These are phyloP conservation scores for Aspergillus candidus DNA, from an alignment of 2,329 filamentous ascomycete species.

Conservation along the genomic window DNA sequence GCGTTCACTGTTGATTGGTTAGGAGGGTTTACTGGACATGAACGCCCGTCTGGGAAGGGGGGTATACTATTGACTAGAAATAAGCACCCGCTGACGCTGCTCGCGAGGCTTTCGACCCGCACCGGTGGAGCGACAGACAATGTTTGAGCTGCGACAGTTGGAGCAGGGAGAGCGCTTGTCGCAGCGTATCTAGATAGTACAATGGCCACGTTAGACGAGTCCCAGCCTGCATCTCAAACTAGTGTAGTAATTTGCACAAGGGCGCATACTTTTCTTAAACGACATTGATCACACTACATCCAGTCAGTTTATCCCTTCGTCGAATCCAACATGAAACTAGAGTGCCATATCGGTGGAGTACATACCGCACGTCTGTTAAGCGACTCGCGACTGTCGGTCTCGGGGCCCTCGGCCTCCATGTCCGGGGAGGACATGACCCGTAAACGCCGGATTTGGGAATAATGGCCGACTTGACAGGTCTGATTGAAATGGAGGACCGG, in stretches of 20 bases:
- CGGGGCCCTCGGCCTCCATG: slow-evolving; percentile 29
- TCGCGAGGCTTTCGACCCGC: slow-evolving; percentile 31
- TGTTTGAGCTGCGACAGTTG: slow-evolving; percentile 34
- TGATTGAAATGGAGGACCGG: too few relatives aligned
- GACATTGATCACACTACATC: slow-evolving; percentile 31
- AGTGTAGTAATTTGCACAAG: too few relatives aligned
- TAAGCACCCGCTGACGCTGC: slow-evolving; percentile 35
- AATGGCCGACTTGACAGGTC: too few relatives aligned
- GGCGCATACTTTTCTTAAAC: slow-evolving; percentile 25
- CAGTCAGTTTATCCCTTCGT: slow-evolving; percentile 3
- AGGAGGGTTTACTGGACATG: neutral
- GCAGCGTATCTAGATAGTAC: slow-evolving; percentile 32
- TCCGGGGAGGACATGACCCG: too few relatives aligned
- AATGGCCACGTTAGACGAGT: too few relatives aligned
- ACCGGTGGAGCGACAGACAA: slow-evolving; percentile 34
- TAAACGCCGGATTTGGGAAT: too few relatives aligned
- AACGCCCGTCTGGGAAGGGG: too few relatives aligned
- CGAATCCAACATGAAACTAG: neutral
- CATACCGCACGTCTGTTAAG: slow-evolving; percentile 27
- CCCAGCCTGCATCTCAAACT: too few relatives aligned
- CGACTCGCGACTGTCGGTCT: slow-evolving; percentile 18
- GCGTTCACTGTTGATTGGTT: slow-evolving; percentile 38
- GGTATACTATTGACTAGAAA: slow-evolving; percentile 38
- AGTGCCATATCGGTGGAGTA: slow-evolving; percentile 8
- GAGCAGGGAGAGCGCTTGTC: slow-evolving; percentile 39